Conservation (phyloP, 139 green algal species). For the Tetraselmis chui region DNA sequence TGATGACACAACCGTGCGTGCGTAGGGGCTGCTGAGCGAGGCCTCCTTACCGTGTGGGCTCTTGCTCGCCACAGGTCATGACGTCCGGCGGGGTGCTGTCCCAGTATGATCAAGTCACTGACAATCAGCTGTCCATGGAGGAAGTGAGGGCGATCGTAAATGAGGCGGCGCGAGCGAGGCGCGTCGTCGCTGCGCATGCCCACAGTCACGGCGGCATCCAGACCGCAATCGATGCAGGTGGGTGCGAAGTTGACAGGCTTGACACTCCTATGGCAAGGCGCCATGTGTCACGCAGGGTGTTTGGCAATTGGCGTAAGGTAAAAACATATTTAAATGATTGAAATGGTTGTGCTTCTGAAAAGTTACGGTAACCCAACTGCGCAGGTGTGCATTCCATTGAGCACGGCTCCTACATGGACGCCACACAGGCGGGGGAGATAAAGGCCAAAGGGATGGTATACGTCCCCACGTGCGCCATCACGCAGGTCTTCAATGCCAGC, state of each 20-base stretch:
- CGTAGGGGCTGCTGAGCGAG: too few species aligned
- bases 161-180: neutral
- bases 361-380: too few species aligned
- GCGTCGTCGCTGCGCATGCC: neutral
- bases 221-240: neutral
- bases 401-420: neutral
- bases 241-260: neutral
- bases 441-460: neutral
- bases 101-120: neutral
- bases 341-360: too few species aligned
- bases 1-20: too few species aligned
- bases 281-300: too few species aligned
- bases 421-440: neutral
- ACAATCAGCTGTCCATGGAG: neutral
- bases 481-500: neutral
- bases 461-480: neutral
- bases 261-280: neutral
- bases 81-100: neutral
- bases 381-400: neutral
- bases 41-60: neutral
- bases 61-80: neutral
- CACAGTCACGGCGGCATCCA: neutral
- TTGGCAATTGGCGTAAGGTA: too few species aligned
- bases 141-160: neutral
- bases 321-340: too few species aligned